A percentile compares a stretch with the other conserved stretches of the same genome.
phyloP scores from a whole-genome alignment of 257 asterid species.

The Petrea volubilis region DNA sequence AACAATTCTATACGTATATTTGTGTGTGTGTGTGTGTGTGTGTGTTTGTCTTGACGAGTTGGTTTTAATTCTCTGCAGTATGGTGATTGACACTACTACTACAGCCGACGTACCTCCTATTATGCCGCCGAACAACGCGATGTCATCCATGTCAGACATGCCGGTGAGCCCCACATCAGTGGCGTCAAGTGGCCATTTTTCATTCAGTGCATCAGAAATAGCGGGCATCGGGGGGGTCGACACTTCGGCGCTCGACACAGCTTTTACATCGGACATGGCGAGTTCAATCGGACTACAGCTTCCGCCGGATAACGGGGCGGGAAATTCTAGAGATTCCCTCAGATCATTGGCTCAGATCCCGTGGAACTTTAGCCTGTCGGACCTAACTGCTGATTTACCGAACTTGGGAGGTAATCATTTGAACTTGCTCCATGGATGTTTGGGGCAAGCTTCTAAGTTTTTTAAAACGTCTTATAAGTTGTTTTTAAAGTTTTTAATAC shows the following conservation, averaged over 20 bases:
- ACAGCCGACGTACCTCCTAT: constrained; percentile 56
- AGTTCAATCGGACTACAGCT: constrained; percentile 76
- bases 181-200: constrained; percentile 91
- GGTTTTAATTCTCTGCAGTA: constrained; percentile 39
- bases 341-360: constrained; percentile 86
- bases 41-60: too few relatives aligned
- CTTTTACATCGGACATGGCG: constrained; percentile 82
- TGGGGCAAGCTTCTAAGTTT: too few relatives aligned
- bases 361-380: constrained; percentile 90
- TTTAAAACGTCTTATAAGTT: background rate
- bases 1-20: too few relatives aligned
- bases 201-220: constrained; percentile 80
- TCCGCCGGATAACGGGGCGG: constrained; percentile 79
- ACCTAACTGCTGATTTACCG: constrained; percentile 87
- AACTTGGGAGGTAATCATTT: constrained; percentile 66
- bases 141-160: constrained; percentile 78
- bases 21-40: too few relatives aligned
- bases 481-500: too few relatives aligned
- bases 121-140: constrained; percentile 64
- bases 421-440: too few relatives aligned
- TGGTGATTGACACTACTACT: constrained; percentile 59
- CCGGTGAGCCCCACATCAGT: constrained; percentile 90
- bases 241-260: constrained; percentile 73
- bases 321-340: constrained; percentile 78
- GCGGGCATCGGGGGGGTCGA: constrained; percentile 92